Percentiles rank a stretch among this genome's conserved stretches.
Conservation (phyloP, 2,329 filamentous ascomycete genomes). For the Aureobasidium pullulans region DNA sequence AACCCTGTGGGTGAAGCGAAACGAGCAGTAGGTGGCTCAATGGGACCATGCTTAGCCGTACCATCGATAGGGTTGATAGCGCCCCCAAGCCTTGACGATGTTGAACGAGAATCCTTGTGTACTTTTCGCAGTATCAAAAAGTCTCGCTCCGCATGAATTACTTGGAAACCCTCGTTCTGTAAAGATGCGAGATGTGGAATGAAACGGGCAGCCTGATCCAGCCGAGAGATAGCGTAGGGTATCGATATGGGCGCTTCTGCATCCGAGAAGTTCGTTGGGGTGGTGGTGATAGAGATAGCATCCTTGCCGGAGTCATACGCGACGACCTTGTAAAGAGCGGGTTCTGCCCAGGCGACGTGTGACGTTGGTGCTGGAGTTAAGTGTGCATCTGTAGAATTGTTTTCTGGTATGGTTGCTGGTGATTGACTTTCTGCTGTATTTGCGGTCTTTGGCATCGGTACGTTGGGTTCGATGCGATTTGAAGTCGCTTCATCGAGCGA, state of each 20-base stretch:
- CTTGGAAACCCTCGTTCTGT: slow-evolving; percentile 57
- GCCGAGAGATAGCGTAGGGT: slow-evolving; percentile 51
- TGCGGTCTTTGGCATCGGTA: neutral
- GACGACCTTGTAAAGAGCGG: slow-evolving; percentile 54
- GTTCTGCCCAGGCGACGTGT: slow-evolving; percentile 24
- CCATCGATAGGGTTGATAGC: slow-evolving; percentile 51
- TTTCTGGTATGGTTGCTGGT: neutral
- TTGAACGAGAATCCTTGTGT: slow-evolving; percentile 23
- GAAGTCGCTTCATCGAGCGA: neutral
- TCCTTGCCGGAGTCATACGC: slow-evolving; percentile 57
- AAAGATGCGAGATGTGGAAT: slow-evolving; percentile 55
- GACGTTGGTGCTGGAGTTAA: neutral
- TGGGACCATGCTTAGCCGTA: slow-evolving; percentile 21
- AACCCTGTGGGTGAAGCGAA: slow-evolving; percentile 61
- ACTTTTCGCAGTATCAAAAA: slow-evolving; percentile 61
- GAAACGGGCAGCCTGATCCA: slow-evolving; percentile 59
- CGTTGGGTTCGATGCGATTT: neutral
- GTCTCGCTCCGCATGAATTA: slow-evolving; percentile 56
- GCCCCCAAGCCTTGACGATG: slow-evolving; percentile 6
- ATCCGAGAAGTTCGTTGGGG: slow-evolving; percentile 45
- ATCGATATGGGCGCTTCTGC: slow-evolving; percentile 48
- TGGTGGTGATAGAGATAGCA: slow-evolving; percentile 52
- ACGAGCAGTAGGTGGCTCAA: slow-evolving; percentile 40
- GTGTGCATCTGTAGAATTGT: neutral
- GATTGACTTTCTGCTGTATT: neutral